Evolutionary conservation across 176 grass and related monocot genomes (phyloP), one percentile per base, ranked within the genome.

Genomic region (Phyllostachys edulis): DNA sequence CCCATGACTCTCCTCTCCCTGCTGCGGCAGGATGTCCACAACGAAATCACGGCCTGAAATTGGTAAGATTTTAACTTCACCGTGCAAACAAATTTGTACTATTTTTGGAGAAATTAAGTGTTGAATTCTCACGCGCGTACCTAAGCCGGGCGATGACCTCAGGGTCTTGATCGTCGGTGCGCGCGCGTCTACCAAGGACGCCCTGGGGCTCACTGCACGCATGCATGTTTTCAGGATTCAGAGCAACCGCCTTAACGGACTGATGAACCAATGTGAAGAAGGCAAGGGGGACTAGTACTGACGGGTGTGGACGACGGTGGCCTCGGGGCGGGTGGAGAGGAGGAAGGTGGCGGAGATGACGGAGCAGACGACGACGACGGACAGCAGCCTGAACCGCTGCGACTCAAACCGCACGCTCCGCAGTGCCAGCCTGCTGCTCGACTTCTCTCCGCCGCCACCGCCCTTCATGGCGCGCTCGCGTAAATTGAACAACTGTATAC

Each of bases 281-380:
- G 40, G 12, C 24, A 18, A 0, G 13, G 1, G 5, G 1, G 12
- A 2, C 12, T 0, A n/a, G 54, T 21, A 82, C 86, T 67, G 76
- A 94, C 96, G 9, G 12, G 73, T 90, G 70, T 80, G 12, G 69
- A 90, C 71, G 68, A 55, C 82, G 62, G 78, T 49, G 77, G 83
- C 24, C 23, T 80, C 89, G n/a, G 93, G 93, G 57, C 87, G 92
- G 44, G 93, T 90, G 51, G 91, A 87, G 41, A 95, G 88, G 65
- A 98, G 89, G 75, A 94, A 98, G 67, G 94, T 89, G 73, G 92
- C 13, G 23, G 87, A 84, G 80, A 99, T 82, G 78, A 96, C 68
- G 83, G 91, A 96, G 86, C 86, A 94, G 60, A 93, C 96, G 54
- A 88, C 80, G 36, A 93, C 82, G 75, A 95, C 80, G 73, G 79